Evolutionary conservation across 768 basidiomycete genomes (phyloP).

Genomic region (Hypholoma sublateritium): DNA sequence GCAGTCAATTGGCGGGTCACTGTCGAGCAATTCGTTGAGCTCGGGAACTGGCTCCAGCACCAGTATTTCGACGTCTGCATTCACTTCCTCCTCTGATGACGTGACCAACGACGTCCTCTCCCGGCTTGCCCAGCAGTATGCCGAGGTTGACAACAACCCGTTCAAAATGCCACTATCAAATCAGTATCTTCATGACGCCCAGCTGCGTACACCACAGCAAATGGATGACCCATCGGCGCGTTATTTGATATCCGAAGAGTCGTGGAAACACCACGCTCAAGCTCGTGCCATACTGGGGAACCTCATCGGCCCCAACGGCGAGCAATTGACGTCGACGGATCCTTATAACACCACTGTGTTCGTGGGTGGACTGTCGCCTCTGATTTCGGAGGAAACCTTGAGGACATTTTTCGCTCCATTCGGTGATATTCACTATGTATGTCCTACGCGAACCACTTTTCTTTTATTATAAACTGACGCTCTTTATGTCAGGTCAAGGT

Average conservation of each 20-base stretch:
- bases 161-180: conserved; percentile 31
- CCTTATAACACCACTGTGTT: conserved; percentile 98
- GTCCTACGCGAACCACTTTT: conserved; percentile 23
- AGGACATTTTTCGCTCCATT: conserved; percentile 91
- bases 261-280: conserved; percentile 84
- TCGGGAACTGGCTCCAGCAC: conserved; percentile 52
- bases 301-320: conserved; percentile 83
- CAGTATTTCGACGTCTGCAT: conserved; percentile 49
- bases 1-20: conserved; percentile 50
- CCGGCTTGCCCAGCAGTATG: conserved; percentile 51
- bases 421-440: conserved; percentile 88
- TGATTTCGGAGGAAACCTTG: conserved; percentile 90
- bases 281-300: conserved; percentile 82
- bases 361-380: conserved; percentile 84
- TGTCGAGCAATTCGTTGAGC: conserved; percentile 50
- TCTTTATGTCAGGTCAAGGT: conserved; percentile 74
- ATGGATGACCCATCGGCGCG: conserved; percentile 36
- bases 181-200: conserved; percentile 42
- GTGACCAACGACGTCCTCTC: conserved; percentile 46
- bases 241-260: conserved; percentile 68
- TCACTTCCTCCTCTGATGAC: conserved; percentile 54
- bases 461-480: conserved; percentile 11
- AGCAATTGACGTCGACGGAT: conserved; percentile 84
- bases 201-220: conserved; percentile 29
- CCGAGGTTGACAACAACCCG: conserved; percentile 27